A percentile compares a stretch with the other conserved stretches of the same genome.
Conservation (phyloP, 2,329 filamentous ascomycete genomes). For the Lasiodiplodia theobromae region DNA sequence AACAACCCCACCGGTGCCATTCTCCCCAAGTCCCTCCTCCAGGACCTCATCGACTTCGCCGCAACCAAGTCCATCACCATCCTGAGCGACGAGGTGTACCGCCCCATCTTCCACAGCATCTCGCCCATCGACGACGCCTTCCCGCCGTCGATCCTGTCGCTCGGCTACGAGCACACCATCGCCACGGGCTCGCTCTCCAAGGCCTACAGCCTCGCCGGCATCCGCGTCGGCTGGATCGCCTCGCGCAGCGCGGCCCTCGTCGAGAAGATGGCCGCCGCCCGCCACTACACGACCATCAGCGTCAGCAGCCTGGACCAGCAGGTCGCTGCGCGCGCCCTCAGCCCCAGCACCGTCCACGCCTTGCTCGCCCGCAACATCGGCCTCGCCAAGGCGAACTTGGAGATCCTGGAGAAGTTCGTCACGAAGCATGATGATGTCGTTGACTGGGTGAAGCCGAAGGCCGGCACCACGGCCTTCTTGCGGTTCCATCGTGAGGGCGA, state of each 20-base stretch:
- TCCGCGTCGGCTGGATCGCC: constrained; percentile 84
- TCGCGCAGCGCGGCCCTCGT: constrained; percentile 69
- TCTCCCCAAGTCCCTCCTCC: constrained; percentile 65
- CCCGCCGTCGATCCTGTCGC: constrained; percentile 72
- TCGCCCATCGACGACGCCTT: constrained; percentile 60
- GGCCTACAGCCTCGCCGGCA: constrained; percentile 81
- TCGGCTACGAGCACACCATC: constrained; percentile 75
- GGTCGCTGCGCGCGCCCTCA: constrained; percentile 77
- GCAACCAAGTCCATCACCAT: constrained; percentile 64
- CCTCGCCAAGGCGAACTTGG: constrained; percentile 72
- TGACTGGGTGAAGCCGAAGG: constrained; percentile 76
- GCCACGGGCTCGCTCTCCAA: constrained; percentile 85
- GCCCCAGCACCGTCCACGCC: constrained; percentile 66
- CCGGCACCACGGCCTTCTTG: constrained; percentile 81
- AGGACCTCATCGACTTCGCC: constrained; percentile 69
- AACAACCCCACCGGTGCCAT: constrained; percentile 80
- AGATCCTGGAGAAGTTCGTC: constrained; percentile 71
- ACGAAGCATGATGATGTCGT: constrained; percentile 68
- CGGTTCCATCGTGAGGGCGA: constrained; percentile 68
- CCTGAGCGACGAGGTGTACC: constrained; percentile 82
- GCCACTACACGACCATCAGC: constrained; percentile 87
- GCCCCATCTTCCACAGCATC: constrained; percentile 79
- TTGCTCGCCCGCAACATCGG: constrained; percentile 69
- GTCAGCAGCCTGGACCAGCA: constrained; percentile 84
- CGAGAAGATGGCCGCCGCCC: constrained; percentile 66